Percentiles rank a stretch among this genome's conserved stretches.
Conservation (phyloP, 805 yeast genomes). For the Saccharomycopsis javanensis region DNA sequence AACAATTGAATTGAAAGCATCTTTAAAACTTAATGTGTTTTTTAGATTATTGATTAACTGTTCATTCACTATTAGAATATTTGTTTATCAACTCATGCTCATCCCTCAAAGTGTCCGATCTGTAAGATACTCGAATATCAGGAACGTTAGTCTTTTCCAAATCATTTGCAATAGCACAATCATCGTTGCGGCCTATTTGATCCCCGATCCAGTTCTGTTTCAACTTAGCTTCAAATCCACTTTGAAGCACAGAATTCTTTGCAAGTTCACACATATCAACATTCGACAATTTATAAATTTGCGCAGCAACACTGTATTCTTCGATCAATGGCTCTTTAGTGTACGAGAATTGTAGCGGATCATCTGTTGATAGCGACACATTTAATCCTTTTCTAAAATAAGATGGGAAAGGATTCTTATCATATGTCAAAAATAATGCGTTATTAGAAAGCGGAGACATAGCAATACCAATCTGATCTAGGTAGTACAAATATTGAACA, state of each 20-base stretch:
- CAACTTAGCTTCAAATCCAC: slow-evolving; percentile 84
- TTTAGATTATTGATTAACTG: too few relatives aligned
- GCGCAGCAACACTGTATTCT: slow-evolving; percentile 97
- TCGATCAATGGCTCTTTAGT: slow-evolving; percentile 96
- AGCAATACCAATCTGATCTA: slow-evolving; percentile 94
- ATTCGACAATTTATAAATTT: slow-evolving; percentile 84
- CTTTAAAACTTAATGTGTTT: too few relatives aligned
- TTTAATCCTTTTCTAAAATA: slow-evolving; percentile 91
- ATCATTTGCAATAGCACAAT: slow-evolving; percentile 58
- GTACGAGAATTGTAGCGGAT: slow-evolving; percentile 93
- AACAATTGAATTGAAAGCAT: too few relatives aligned
- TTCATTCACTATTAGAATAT: slow-evolving; percentile 23
- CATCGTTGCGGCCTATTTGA: slow-evolving; percentile 27
- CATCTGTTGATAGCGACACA: slow-evolving; percentile 92
- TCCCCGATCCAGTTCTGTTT: slow-evolving; percentile 61
- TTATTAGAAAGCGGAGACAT: slow-evolving; percentile 98
- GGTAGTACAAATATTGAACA: slow-evolving; percentile 83
- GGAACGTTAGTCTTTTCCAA: slow-evolving; percentile 95
- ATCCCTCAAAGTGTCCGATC: slow-evolving; percentile 68
- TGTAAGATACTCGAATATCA: slow-evolving; percentile 69
- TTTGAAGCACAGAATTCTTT: slow-evolving; percentile 79
- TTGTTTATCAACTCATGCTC: slow-evolving; percentile 60
- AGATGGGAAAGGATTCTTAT: slow-evolving; percentile 88
- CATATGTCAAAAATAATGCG: slow-evolving; percentile 90
- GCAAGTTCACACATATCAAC: slow-evolving; percentile 98